Evolutionary conservation across 495 filamentous ascomycete genomes (phyloP), one percentile per base, ranked within the genome.

Genomic region (Penicillium steckii): DNA sequence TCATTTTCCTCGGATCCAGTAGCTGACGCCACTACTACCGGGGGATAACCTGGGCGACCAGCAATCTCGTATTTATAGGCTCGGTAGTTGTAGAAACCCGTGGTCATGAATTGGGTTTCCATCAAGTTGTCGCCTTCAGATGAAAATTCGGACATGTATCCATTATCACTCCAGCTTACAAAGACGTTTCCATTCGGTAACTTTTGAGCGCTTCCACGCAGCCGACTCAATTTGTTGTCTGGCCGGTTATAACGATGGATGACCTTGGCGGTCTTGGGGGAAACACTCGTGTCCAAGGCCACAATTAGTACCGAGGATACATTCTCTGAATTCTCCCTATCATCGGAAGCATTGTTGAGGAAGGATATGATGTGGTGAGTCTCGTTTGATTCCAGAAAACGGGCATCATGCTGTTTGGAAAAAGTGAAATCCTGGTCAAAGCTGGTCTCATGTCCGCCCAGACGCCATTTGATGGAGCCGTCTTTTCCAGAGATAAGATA

Each of bases 331-430:
- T 61, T 23, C 67, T 71, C 30, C 1, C 38, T 50, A 15, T 56
- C 55, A 50, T 65, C 66, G 48, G 61, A 62, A 7, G 56, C 71
- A 50, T 78, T 79, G 50, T 80, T 69, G 52, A 71, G 70, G 7
- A 80, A 49, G 1, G 73, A 70, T 32, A 80, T 60, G 19, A 60
- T 59, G 41, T 59, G 18, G 60, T 58, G 48, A 19, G 72, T 73
- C 7, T 59, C 56, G 23, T 64, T 66, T 8, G 68, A 47, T 48
- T 58, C 59, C 10, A 76, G 43, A 53, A 69, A 71, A 69, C 74
- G 60, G 1, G 72, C 77, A 52, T 83, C 70, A 52, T 83, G 78
- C 56, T 81, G 79, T 44, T 70, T 74, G 22, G 60, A 64, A 62
- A 83, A 81, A 4, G 73, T 50, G 48, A 71, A 57, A 30, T 57